Evolutionary conservation across 2,329 filamentous ascomycete genomes (phyloP), one percentile per base, ranked within the genome.

Genomic region (Phyllosticta paracitricarpa): DNA sequence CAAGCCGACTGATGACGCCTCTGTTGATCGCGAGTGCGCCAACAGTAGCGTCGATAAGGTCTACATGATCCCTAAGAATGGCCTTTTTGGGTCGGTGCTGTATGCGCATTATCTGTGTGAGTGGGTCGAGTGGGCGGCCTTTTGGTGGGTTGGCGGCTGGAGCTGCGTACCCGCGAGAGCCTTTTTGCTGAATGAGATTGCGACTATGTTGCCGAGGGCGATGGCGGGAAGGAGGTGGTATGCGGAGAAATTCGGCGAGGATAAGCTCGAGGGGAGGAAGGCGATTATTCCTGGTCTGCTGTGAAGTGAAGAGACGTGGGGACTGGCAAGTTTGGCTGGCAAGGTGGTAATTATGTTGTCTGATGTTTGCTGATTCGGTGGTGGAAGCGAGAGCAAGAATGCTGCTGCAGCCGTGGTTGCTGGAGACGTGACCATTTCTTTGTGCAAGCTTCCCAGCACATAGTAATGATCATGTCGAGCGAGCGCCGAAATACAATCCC

Each of bases 71-170:
- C 94, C 94, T 0, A 79, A 89, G 69, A 87, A 87, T 57, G 91
- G 92, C 0, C 76, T 96, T 57, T 99, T 97, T 76, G 80, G 82
- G 66, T 87, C 86, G 68, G 83, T 96, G 70, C 81, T 97, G 63
- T 96, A 88, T 73, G 91, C 94, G 66, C 94, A 99, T 73, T 99
- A 97, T 73, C 80, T 96, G n/a, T 89, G 87, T 71, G 94, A 99
- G 77, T 99, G 94, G 94, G 73, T 96, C 59, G 94, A 99, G 79
- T 99, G 94, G 94, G 74, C 82, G 3, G 94, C 94, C 0, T 99
- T 91, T 73, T 91, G 87, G 79, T 82, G 96, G 73, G 82, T 89
- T 66, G 82, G 86, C 1, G 81, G 82, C 0, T 82, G 79, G 76
- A 75, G 77, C 4, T 90, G 87, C 70, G 77, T 84, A 56, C 93